phyloP scores from a whole-genome alignment of 169 alveolate genomes.

The Plasmodium vinckei region DNA sequence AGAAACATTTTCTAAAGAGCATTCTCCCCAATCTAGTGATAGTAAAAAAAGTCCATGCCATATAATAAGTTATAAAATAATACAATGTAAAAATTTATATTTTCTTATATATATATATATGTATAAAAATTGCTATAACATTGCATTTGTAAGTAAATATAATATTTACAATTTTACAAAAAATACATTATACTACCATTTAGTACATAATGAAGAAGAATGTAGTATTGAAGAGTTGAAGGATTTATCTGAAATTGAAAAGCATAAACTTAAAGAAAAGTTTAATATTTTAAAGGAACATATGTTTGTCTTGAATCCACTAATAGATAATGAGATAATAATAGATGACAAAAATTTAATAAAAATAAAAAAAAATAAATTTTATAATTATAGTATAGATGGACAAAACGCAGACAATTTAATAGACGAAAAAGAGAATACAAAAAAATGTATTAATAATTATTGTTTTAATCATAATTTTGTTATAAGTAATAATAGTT shows the following conservation, averaged over 20 bases:
- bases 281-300: slow-evolving; percentile 7
- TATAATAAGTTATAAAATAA: slow-evolving; percentile 23
- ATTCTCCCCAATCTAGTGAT: too few relatives aligned
- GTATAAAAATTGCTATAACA: not conserved
- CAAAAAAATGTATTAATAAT: slow-evolving; percentile 24
- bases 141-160: slow-evolving; percentile 33
- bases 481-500: not conserved
- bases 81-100: slow-evolving; percentile 16
- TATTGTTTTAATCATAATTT: slow-evolving; percentile 57
- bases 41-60: not conserved
- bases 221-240: slow-evolving; percentile 13
- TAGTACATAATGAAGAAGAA: slow-evolving; percentile 37
- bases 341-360: not conserved
- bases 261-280: slow-evolving; percentile 26
- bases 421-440: slow-evolving; percentile 10
- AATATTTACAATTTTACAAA: slow-evolving; percentile 38
- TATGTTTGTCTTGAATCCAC: slow-evolving; percentile 12
- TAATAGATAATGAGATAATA: slow-evolving; percentile 1
- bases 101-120: slow-evolving; percentile 36
- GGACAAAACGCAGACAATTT: too few relatives aligned
- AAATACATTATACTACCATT: slow-evolving; percentile 15
- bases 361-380: slow-evolving; percentile 6
- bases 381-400: too few relatives aligned
- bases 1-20: too few relatives aligned
- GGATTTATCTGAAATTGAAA: slow-evolving; percentile 17